Base-by-base conservation (phyloP, 345 rosid species). In the Linum lewisii region DNA sequence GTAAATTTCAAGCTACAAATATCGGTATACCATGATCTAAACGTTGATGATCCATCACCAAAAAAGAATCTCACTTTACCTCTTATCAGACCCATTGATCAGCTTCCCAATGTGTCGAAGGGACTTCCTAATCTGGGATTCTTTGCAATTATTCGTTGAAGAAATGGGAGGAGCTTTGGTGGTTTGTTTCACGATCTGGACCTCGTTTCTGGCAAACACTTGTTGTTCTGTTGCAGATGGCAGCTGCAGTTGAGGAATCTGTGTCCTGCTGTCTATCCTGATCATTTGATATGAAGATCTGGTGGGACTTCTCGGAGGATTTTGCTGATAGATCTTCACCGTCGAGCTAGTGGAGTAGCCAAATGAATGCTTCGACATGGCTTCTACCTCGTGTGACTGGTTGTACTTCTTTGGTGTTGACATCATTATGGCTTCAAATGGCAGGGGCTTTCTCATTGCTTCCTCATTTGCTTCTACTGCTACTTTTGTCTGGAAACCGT, bases 41-140 rank as follows among this genome's bases (percentile, higher is more conserved):
- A 37, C 26, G 8, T 21, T 21, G 13, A 63, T 45, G 15, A n/a
- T 8, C 23, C 52, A 63, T 14, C 4, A 32, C 3, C 24, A 18
- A 0, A 18, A 23, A 63, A 21, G 22, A 21, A 29, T 47, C 68
- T 21, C 44, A 21, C 36, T 47, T 21, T 71, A 87, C 97, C 94
- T 79, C 75, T 80, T 93, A 64, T 93, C 95, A 10, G 88, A 77
- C 44, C 94, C 94, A 73, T 75, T 84, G 50, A 89, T 87, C 57
- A 93, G 76, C 72, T 87, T 89, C 64, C 95, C 97, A 5, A 93
- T 89, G 36, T 81, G 85, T 63, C 86, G 79, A 44, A 93, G 73
- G 29, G 97, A 93, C 77, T 85, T 89, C 70, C 92, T 77, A 51
- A 89, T 77, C 34, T 89, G 88, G 65, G 94, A 83, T 42, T 83